Base-by-base conservation (phyloP, 352 stramenopile genomes). In the Detonula confervacea region DNA sequence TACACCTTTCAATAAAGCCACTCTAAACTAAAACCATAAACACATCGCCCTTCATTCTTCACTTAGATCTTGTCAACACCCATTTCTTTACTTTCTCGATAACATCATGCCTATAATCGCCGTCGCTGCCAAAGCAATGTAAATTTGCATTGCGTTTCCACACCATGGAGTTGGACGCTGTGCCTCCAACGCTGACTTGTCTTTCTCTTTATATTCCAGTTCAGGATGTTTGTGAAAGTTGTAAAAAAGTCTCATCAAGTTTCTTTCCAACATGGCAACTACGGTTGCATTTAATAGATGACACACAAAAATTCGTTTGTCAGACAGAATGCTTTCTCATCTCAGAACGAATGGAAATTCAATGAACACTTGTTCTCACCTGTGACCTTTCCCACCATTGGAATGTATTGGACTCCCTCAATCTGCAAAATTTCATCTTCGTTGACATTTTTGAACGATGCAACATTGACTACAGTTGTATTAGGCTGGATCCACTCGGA, bases 391-490 rank as follows among this genome's bases (percentile, higher is more conserved):
- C 97, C 97, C 9, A 99, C 96, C 47, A 98, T 94, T 27, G 96
- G 96, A 71, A 99, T 95, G 87, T 98, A 98, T 64, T 96, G 95
- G 35, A 98, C 96, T 39, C 96, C 96, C 11, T 93, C 90, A 81
- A 98, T 98, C 60, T 91, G 77, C 35, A 98, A 83, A 57, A 99
- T 91, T 54, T 91, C 91, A 29, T 97, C 94, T 80, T 98, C 96
- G 73, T 98, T 95, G 7, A 98, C 96, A 81, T 95, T 95, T 91
- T 99, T 98, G 88, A 98, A 98, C 22, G 94, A 97, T 62, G 96
- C 95, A 9, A 99, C 97, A 90, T 99, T 99, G 79, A 99, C 97
- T 24, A 99, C 95, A n/a, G 98, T 96, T 20, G 96, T 98, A 83
- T 97, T 95, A 18, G 94, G 88, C 89, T 97, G 95, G 59, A 99